phyloP scores from a whole-genome alignment of 1,139 yeast genomes.

The Blastobotrys ciferrii region DNA sequence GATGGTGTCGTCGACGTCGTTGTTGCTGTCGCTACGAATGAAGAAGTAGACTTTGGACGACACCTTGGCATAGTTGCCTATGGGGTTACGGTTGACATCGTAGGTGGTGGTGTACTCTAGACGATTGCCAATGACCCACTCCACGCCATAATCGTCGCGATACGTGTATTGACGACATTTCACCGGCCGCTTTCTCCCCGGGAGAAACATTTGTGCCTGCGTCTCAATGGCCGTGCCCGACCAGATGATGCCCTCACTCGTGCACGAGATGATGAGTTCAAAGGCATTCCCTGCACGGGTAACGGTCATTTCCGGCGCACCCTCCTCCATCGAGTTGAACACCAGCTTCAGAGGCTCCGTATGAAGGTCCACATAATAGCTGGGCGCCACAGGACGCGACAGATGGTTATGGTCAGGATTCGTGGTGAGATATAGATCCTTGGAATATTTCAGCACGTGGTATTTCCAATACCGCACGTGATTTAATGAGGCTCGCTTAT shows the following conservation, averaged over 20 bases:
- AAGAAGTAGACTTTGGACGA: conserved; percentile 20
- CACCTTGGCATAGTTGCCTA: conserved; percentile 7
- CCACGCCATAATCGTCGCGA: conserved; percentile 14
- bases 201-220: conserved; percentile 9
- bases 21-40: conserved; percentile 8
- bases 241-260: conserved; percentile 11
- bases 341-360: conserved; percentile 11
- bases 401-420: conserved; percentile 32
- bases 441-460: conserved; percentile 32
- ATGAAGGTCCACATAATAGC: conserved; percentile 28
- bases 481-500: not conserved
- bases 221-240: conserved; percentile 12
- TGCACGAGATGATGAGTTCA: not conserved
- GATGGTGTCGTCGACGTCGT: conserved; percentile 18
- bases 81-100: not conserved
- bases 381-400: conserved; percentile 29
- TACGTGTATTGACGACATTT: conserved; percentile 18
- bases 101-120: conserved; percentile 12
- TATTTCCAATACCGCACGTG: conserved; percentile 27
- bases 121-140: conserved; percentile 22
- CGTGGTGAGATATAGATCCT: conserved; percentile 33
- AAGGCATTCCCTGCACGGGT: not conserved
- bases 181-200: conserved; percentile 12
- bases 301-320: conserved; percentile 14
- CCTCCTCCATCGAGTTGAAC: conserved; percentile 12